A percentile compares a stretch with the other conserved stretches of the same genome.
Evolutionary conservation across 495 filamentous ascomycete genomes (phyloP).

Genomic region (Neurospora sublineolata): DNA sequence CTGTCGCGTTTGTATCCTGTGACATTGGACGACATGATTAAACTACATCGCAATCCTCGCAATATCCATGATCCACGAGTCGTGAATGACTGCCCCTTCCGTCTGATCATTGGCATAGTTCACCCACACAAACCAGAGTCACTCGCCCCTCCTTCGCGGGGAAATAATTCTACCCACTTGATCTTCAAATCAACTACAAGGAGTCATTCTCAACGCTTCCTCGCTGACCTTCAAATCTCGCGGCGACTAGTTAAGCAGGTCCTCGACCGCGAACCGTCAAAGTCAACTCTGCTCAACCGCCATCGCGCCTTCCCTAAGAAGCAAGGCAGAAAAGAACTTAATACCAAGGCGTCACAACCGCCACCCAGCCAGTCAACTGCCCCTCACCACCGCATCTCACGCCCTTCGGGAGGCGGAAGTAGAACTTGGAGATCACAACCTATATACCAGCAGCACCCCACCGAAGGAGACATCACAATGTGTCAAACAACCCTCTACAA

Average conservation of each 20-base stretch:
- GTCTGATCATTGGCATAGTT: neutral
- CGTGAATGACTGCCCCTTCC: neutral
- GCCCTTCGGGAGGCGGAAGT: neutral
- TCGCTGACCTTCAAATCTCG: neutral
- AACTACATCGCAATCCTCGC: neutral
- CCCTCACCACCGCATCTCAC: neutral
- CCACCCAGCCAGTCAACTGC: neutral
- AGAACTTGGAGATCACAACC: neutral
- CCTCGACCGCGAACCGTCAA: neutral
- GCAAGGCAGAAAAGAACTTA: neutral
- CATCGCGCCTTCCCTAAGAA: neutral
- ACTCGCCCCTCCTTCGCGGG: neutral
- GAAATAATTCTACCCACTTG: neutral
- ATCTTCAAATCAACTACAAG: neutral
- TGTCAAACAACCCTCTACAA: constrained; percentile 23
- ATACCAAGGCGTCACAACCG: neutral
- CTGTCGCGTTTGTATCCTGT: neutral
- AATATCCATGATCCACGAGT: neutral
- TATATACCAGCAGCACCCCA: neutral
- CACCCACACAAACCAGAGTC: neutral
- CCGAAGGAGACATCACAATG: too few relatives aligned
- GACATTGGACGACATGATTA: neutral
- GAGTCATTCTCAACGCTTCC: neutral
- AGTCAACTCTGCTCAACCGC: neutral
- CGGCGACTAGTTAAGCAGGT: neutral